A percentile compares a stretch with the other conserved stretches of the same genome.
Conservation (phyloP, 2,329 filamentous ascomycete genomes). For the Apiospora saccharicola region DNA sequence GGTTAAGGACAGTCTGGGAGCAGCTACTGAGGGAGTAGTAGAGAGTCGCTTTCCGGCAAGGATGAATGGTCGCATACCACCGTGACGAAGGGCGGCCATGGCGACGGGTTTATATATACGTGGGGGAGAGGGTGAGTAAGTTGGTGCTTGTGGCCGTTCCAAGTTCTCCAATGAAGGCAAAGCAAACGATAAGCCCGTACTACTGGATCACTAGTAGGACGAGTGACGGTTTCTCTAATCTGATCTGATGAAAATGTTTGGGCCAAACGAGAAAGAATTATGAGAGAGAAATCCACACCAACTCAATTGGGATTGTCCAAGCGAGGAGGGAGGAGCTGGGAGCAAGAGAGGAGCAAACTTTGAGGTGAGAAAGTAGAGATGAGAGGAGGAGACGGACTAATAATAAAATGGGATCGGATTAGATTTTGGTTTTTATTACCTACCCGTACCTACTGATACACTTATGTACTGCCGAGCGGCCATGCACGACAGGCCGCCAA, state of each 20-base stretch:
- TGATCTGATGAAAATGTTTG: not conserved
- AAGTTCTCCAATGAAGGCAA: not conserved
- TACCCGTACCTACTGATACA: not conserved
- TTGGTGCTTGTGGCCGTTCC: not conserved
- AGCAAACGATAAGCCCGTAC: constrained; percentile 1
- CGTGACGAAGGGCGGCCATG: constrained; percentile 40
- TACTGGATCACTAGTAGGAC: not conserved
- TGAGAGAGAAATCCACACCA: constrained; percentile 16
- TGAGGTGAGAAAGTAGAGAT: constrained; percentile 1
- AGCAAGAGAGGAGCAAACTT: not conserved
- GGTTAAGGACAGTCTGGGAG: constrained; percentile 25
- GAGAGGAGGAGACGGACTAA: constrained; percentile 1
- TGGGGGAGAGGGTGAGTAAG: not conserved
- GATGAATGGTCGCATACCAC: constrained; percentile 38
- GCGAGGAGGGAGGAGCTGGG: constrained; percentile 9
- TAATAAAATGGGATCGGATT: constrained; percentile 11
- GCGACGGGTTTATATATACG: constrained; percentile 25
- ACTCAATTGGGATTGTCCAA: constrained; percentile 25
- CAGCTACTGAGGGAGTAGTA: constrained; percentile 25
- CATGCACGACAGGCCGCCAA: not conserved
- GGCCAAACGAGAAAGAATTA: constrained; percentile 10
- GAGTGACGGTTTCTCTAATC: not conserved
- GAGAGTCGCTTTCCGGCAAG: constrained; percentile 31
- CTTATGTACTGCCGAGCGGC: not conserved
- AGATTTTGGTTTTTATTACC: constrained; percentile 7